Percentiles rank a stretch among this genome's conserved stretches.
phyloP scores from a whole-genome alignment of 2,329 filamentous ascomycete species.

The Sporothrix curviconia region DNA sequence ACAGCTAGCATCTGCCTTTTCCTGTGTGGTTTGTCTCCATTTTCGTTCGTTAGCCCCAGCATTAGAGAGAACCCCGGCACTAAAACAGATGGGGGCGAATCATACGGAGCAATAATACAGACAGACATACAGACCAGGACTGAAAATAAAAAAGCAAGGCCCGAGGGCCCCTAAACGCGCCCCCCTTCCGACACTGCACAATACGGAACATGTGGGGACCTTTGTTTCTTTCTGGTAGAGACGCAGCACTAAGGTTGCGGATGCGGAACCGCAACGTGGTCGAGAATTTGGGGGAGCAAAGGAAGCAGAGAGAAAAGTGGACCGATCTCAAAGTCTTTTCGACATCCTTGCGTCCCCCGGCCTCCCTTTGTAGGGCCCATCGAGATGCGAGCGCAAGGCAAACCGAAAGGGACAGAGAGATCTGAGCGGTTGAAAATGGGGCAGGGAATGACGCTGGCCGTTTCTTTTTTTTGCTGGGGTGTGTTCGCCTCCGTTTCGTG shows the following conservation, averaged over 20 bases:
- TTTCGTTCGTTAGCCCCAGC: neutral
- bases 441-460: too few species aligned
- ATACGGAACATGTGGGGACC: slow-evolving; percentile 2
- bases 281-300: neutral
- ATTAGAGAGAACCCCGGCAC: neutral
- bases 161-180: neutral
- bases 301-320: neutral
- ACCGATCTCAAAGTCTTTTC: neutral
- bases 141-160: neutral
- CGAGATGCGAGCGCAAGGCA: neutral
- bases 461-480: too few species aligned
- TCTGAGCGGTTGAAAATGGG: too few species aligned
- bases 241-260: slow-evolving; percentile 1
- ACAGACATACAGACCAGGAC: neutral
- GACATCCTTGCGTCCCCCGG: neutral
- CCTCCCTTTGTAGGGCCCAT: neutral
- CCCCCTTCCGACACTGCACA: neutral
- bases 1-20: neutral
- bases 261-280: slow-evolving; percentile 11
- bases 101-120: too few species aligned
- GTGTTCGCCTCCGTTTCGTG: too few species aligned
- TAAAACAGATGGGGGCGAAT: slow-evolving; percentile 1
- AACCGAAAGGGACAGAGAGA: neutral
- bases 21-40: neutral
- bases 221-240: neutral